Evolutionary conservation across 1,284 basidiomycete species (phyloP).

Genomic region (Malassezia slooffiae): DNA sequence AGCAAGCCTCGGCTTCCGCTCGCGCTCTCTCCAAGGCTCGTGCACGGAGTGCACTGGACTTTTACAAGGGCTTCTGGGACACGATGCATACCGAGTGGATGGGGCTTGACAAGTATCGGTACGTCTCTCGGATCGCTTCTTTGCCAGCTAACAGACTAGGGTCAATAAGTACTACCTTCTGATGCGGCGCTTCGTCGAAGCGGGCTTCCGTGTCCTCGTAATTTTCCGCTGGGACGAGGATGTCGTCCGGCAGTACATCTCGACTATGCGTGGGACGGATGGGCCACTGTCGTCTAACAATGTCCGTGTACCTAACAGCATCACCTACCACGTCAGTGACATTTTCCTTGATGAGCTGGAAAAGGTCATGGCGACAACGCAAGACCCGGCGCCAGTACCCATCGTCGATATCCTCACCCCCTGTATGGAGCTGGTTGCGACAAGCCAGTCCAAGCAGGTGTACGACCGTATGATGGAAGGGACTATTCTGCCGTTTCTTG

Average conservation of each 20-base stretch:
- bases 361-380: conserved; percentile 51
- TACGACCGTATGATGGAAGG: conserved; percentile 60
- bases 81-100: conserved; percentile 53
- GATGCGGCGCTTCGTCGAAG: conserved; percentile 74
- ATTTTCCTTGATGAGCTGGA: conserved; percentile 84
- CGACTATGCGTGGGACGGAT: conserved; percentile 16
- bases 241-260: conserved; percentile 16
- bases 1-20: not conserved
- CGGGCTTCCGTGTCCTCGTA: conserved; percentile 67
- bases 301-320: conserved; percentile 61
- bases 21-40: conserved; percentile 6
- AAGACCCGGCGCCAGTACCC: conserved; percentile 46
- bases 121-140: not conserved
- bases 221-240: conserved; percentile 59
- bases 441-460: conserved; percentile 55
- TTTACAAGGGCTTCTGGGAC: conserved; percentile 17
- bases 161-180: conserved; percentile 91
- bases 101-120: conserved; percentile 16
- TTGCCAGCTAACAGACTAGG: conserved; percentile 4
- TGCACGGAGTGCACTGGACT: conserved; percentile 7
- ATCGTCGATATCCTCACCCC: conserved; percentile 57
- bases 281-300: conserved; percentile 49
- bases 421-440: conserved; percentile 61
- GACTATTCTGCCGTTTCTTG: conserved; percentile 56
- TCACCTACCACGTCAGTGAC: conserved; percentile 65